Percentiles rank a stretch among this genome's conserved stretches.
Conservation (phyloP, 768 basidiomycete genomes). For the Tremella yokohamensis region DNA sequence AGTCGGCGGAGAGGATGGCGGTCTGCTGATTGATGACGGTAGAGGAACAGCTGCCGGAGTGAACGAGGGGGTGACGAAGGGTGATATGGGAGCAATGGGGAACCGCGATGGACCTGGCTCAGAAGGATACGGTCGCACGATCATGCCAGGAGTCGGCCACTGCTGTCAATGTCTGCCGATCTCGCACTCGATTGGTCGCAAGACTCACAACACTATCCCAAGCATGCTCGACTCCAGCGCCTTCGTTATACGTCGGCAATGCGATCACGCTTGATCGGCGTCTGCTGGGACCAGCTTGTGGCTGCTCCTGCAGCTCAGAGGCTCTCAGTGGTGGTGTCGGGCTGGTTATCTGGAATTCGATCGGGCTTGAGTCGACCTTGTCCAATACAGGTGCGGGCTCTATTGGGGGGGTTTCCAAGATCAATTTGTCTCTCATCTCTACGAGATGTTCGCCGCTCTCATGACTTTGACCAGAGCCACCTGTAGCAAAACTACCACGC, state of each 20-base stretch:
- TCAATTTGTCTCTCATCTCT: constrained; percentile 33
- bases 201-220: constrained; percentile 46
- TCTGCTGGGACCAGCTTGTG: background rate
- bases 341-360: constrained; percentile 22
- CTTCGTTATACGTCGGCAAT: constrained; percentile 10
- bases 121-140: constrained; percentile 9
- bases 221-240: constrained; percentile 24
- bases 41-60: constrained; percentile 29
- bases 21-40: constrained; percentile 16
- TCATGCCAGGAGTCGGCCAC: constrained; percentile 34
- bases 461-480: constrained; percentile 5
- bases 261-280: constrained; percentile 8
- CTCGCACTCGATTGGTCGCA: background rate
- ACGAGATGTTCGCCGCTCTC: constrained; percentile 34
- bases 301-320: background rate
- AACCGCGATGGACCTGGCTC: constrained; percentile 21
- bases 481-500: constrained; percentile 1
- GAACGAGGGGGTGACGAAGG: constrained; percentile 43
- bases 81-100: constrained; percentile 32
- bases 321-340: constrained; percentile 34
- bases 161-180: constrained; percentile 1
- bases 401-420: constrained; percentile 12
- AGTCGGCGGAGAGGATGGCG: constrained; percentile 11
- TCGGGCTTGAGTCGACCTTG: constrained; percentile 4
- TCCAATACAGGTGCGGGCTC: constrained; percentile 9